Evolutionary conservation across 257 asterid species (phyloP), one percentile per base, ranked within the genome.

Genomic region (Plectranthus barbatus): DNA sequence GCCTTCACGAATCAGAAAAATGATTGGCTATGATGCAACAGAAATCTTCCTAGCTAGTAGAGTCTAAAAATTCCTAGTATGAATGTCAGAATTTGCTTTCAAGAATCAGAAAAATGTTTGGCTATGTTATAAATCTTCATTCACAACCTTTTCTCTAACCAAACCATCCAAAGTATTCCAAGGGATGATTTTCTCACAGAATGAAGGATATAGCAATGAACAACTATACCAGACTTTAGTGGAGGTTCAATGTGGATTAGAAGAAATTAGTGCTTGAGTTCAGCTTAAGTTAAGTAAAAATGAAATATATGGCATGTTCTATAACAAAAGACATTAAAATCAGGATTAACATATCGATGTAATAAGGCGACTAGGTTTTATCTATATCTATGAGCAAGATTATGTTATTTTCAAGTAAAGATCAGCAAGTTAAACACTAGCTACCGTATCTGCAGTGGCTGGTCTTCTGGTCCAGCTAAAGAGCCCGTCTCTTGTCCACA

Each of bases 371-470:
- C 59, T 45, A 17, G n/a, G 12, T 41, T 51, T 21, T 14, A 60
- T 5, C 26, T 48, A 47, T 17, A 37, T 64, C 24, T 42, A 52
- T 56, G 12, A 46, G 60, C 49, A 48, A 46, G 7, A 42, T 23
- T 23, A 29, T 58, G 44, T 54, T n/a, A 14, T 9, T 7, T 11
- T 36, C 21, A 47, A 44, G 56, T 15, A 36, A 46, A 69, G 13
- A 53, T 54, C 41, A 55, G 76, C 49, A 60, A 20, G 13, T 23
- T 36, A 67, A 66, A 45, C 52, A 21, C 1, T 42, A 52, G 36
- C 39, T 53, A 48, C 26, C 36, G 21, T 62, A 0, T 36, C 26
- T 11, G 36, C 26, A 49, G 50, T 5, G 40, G 40, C 29, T 60
- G 26, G n/a, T 15, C 23, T 57, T 19, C 15, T 12, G 17, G 34